Evolutionary conservation across 2,329 filamentous ascomycete species (phyloP), one percentile per base, ranked within the genome.

Genomic region (Cladobotryum protrusum): DNA sequence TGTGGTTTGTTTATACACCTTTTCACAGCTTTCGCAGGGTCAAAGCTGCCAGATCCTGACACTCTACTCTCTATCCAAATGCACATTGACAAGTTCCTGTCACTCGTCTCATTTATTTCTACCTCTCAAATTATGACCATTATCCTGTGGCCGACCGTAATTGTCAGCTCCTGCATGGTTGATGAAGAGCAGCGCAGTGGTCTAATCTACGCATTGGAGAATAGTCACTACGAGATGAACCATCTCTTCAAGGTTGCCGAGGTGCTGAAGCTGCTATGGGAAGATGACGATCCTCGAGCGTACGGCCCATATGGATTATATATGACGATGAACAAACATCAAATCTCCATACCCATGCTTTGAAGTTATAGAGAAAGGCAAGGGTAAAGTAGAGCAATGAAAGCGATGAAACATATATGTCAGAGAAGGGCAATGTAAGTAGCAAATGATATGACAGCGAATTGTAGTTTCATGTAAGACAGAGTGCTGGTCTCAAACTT

Each of bases 221-320:
- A 47, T 40, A 37, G 17, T n/a, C 33, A 20, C 17, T 47, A 37
- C 13, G 20, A 40, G 14, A 47, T 47, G 45, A 47, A 40, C 14
- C 45, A 47, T 24, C 24, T 47, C 17, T 47, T 40, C 18, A 33
- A 15, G 20, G 12, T 47, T 33, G 17, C 33, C 29, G 36, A 47
- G 13, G 24, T 47, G 4, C 20, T 47, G n/a, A 20, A 47, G 35
- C 13, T 32, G 14, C 19, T 47, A 12, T 47, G 45, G 45, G 24
- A 18, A 4, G 19, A 47, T 33, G 34, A 37, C 12, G 45, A 47
- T 40, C 33, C n/a, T 12, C 36, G 35, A 5, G 19, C 45, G 8
- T 47, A 40, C 40, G 45, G 45, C 4, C 45, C 45, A 12, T 47
- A 47, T 40, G 45, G 45, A 18, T 24, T 43, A 18, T 24, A 19